Evolutionary conservation across 192 early-diverging fungal species (phyloP), one percentile per base, ranked within the genome.

Genomic region (Coemansia sp.): DNA sequence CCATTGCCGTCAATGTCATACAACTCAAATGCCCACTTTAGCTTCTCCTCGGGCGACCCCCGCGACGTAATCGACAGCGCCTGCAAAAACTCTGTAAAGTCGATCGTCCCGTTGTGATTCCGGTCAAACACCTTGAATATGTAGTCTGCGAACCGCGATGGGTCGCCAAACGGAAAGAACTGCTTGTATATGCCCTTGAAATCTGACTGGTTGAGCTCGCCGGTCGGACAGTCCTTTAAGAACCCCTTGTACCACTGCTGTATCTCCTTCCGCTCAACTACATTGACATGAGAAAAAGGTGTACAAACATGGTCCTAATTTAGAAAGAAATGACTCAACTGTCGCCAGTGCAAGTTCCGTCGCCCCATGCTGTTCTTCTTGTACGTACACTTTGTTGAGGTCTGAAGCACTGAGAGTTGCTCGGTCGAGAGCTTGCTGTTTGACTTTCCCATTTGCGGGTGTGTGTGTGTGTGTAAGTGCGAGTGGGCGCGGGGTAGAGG

Each of bases 181-280:
- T 93, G 92, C 79, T 96, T 95, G 85, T 95, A 98, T 61, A 96
- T 94, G 60, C 93, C 90, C 77, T 90, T 90, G 68, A 98, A 96
- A 68, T 95, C 91, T 3, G 88, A 80, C 72, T 90, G 88, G 85
- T 93, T 88, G 34, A 98, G 86, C 73, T 89, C 80, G 29, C 95
- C 95, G 7, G 85, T 81, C 8, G 95, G 95, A 67, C 94, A 96
- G 70, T 96, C 94, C 79, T 94, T 95, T 51, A 95, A 83, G 70
- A 98, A 98, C 17, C 94, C 94, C 77, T 94, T 94, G 85, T 96
- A 93, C 95, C 95, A 98, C 87, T 94, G 91, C 75, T 95, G 92
- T 48, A 98, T 88, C 73, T 98, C 95, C 70, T 93, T 95, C 76
- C 94, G 94, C 80, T 97, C 91, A 63, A 95, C 79, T 82, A 82